Conservation (phyloP, 441 rosid species). For the Populus trichocarpa region DNA sequence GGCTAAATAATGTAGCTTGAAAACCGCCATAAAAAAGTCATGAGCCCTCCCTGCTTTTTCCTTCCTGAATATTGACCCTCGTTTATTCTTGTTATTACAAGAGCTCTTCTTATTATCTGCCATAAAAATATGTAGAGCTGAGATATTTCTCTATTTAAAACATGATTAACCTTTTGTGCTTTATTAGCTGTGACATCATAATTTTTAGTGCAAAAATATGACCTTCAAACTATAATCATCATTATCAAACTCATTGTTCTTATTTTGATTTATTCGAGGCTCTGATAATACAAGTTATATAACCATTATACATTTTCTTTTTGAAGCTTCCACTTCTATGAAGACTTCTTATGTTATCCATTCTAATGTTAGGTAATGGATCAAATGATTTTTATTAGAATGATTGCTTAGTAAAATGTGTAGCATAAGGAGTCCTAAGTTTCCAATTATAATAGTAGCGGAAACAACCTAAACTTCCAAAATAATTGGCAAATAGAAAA, state of each 20-base stretch:
- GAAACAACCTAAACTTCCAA: too few species aligned
- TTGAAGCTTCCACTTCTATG: background rate
- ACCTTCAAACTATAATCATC: background rate
- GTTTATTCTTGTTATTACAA: background rate
- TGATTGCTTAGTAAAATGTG: constrained; percentile 18
- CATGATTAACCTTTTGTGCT: background rate
- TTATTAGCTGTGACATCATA: background rate
- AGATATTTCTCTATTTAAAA: too few species aligned
- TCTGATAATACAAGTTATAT: background rate
- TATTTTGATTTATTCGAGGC: constrained; percentile 3
- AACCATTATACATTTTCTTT: background rate
- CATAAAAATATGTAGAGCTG: background rate
- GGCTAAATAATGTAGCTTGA: too few species aligned
- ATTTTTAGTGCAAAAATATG: constrained; percentile 18
- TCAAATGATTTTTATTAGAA: constrained; percentile 15
- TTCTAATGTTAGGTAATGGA: background rate
- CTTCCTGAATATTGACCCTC: background rate
- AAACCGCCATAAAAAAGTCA: too few species aligned
- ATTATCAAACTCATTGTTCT: background rate
- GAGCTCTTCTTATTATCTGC: background rate
- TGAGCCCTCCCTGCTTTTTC: background rate
- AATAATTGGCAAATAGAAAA: too few species aligned
- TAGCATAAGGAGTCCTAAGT: constrained; percentile 89
- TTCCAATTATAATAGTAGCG: constrained; percentile 56
- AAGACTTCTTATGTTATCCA: background rate